These are phyloP conservation scores for Lentinula aciculospora DNA, from an alignment of 768 basidiomycete genomes.

Conservation along the genomic window DNA sequence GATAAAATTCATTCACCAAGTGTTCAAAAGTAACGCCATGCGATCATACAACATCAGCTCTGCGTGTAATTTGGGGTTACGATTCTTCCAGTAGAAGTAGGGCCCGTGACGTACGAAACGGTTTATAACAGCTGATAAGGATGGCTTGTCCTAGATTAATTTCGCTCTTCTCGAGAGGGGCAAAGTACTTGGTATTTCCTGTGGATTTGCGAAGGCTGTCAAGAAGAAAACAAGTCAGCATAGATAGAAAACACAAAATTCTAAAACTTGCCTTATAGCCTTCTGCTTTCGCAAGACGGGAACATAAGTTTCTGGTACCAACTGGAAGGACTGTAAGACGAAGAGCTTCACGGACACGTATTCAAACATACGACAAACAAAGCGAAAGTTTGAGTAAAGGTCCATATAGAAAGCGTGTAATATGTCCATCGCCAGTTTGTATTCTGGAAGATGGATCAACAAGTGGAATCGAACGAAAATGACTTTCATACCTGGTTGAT, in stretches of 20 bases:
- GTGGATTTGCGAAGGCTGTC: slow-evolving; percentile 49
- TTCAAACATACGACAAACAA: slow-evolving; percentile 48
- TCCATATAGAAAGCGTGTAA: slow-evolving; percentile 67
- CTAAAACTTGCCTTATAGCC: slow-evolving; percentile 38
- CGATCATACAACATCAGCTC: slow-evolving; percentile 60
- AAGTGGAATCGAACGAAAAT: neutral
- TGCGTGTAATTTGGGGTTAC: slow-evolving; percentile 16
- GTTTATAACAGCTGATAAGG: slow-evolving; percentile 54
- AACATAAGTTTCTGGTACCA: slow-evolving; percentile 69
- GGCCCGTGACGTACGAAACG: slow-evolving; percentile 53
- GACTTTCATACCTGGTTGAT: slow-evolving; percentile 52
- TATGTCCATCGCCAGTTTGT: slow-evolving; percentile 75
- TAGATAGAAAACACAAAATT: neutral
- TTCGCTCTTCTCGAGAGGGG: slow-evolving; percentile 52
- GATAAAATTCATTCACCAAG: no score
- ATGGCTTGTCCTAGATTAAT: slow-evolving; percentile 42
- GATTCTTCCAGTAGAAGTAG: neutral
- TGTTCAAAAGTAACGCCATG: slow-evolving; percentile 71
- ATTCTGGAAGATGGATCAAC: slow-evolving; percentile 27
- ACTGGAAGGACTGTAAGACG: slow-evolving; percentile 31
- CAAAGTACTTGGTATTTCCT: slow-evolving; percentile 46
- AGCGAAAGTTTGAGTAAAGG: slow-evolving; percentile 42
- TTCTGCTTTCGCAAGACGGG: slow-evolving; percentile 59
- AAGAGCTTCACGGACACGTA: no score
- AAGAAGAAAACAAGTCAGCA: neutral